These are phyloP conservation scores for Kalmanozyma brasiliensis DNA, from an alignment of 1,284 basidiomycete genomes.

Conservation along the genomic window DNA sequence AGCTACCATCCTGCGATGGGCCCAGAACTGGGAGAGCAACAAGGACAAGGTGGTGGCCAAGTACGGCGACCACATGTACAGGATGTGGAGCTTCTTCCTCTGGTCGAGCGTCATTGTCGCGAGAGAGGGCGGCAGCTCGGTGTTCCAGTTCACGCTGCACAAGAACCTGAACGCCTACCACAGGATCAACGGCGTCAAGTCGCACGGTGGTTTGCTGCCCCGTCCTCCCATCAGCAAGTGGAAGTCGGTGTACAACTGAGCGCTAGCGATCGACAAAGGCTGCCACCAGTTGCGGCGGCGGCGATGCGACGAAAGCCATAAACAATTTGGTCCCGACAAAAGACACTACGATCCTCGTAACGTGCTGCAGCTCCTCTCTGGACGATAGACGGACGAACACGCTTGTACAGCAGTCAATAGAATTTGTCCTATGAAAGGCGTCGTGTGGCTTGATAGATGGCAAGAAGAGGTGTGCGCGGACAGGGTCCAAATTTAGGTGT, in stretches of 20 bases:
- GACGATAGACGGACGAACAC: too few relatives aligned
- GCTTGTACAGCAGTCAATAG: too few relatives aligned
- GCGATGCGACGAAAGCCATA: too few relatives aligned
- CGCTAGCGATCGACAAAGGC: neutral
- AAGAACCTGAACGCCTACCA: conserved; percentile 87
- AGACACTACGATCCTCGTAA: too few relatives aligned
- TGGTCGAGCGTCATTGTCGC: conserved; percentile 61
- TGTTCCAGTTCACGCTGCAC: conserved; percentile 81
- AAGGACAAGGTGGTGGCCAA: conserved; percentile 86
- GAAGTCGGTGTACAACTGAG: conserved; percentile 58
- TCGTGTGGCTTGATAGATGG: too few relatives aligned
- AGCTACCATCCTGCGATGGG: conserved; percentile 79
- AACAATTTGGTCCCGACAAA: too few relatives aligned
- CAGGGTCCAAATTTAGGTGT: neutral
- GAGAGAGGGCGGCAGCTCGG: conserved; percentile 66
- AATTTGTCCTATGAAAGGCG: too few relatives aligned
- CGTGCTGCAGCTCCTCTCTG: too few relatives aligned
- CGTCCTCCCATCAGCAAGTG: conserved; percentile 55
- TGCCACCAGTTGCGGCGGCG: too few relatives aligned
- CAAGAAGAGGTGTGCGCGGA: neutral
- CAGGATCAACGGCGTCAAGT: conserved; percentile 72
- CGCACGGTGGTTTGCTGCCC: conserved; percentile 61
- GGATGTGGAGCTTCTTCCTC: conserved; percentile 68
- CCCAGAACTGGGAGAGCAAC: conserved; percentile 69
- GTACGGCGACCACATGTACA: conserved; percentile 81